A percentile compares a stretch with the other conserved stretches of the same genome.
phyloP scores from a whole-genome alignment of 345 rosid genomes.

The Melaleuca quinquenervia region DNA sequence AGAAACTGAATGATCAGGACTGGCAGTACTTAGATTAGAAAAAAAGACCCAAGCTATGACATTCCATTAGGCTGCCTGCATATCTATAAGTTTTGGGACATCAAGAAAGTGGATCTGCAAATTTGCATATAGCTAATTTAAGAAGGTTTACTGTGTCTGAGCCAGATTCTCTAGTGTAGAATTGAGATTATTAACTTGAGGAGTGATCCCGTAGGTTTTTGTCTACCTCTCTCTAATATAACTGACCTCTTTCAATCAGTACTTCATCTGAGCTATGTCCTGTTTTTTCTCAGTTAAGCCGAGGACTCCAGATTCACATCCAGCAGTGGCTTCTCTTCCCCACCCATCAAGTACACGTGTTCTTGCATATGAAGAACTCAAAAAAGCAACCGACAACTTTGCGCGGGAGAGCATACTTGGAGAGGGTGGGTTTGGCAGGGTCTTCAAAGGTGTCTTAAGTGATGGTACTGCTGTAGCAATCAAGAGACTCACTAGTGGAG shows the following conservation, averaged over 20 bases:
- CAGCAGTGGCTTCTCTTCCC: conserved; percentile 55
- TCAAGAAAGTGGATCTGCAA: not conserved
- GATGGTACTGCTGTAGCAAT: conserved; percentile 99
- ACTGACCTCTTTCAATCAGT: not conserved
- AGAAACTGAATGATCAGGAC: not conserved
- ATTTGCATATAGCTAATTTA: not conserved
- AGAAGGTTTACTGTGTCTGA: not conserved
- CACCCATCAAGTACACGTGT: conserved; percentile 84
- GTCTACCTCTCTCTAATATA: not conserved
- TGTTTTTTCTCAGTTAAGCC: conserved; percentile 44
- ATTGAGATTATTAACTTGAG: not conserved
- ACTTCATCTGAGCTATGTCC: not conserved
- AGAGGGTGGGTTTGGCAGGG: conserved; percentile 97
- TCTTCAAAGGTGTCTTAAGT: conserved; percentile 89
- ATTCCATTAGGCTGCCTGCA: not conserved
- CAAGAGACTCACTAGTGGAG: conserved; percentile 88
- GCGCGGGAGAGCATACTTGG: conserved; percentile 79
- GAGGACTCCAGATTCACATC: conserved; percentile 31
- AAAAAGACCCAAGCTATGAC: not conserved
- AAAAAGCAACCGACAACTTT: conserved; percentile 90
- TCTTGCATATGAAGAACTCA: conserved; percentile 90
- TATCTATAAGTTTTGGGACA: not conserved
- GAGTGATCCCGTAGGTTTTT: not conserved
- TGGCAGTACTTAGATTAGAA: not conserved
- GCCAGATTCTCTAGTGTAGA: not conserved